These are phyloP conservation scores for Sclerotinia borealis DNA, from an alignment of 2,329 filamentous ascomycete genomes.

Conservation along the genomic window DNA sequence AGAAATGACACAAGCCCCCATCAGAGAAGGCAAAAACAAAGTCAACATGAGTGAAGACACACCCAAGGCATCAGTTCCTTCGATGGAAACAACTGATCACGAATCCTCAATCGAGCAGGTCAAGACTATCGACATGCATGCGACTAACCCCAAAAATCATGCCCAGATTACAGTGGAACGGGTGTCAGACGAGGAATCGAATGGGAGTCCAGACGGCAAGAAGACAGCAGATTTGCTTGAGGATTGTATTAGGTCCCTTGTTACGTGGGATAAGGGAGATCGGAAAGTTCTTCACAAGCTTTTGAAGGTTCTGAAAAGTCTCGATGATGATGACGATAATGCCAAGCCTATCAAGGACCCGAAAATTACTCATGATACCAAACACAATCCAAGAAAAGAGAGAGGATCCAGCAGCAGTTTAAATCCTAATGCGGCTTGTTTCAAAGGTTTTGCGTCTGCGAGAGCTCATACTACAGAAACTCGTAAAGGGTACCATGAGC, in stretches of 20 bases:
- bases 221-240: conserved; percentile 4
- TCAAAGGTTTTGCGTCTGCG: conserved; percentile 7
- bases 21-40: neutral
- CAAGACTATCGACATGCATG: neutral
- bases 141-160: neutral
- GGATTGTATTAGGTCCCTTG: conserved; percentile 16
- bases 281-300: conserved; percentile 18
- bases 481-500: neutral
- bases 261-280: conserved; percentile 19
- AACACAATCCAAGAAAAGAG: neutral
- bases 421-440: conserved; percentile 21
- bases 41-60: neutral
- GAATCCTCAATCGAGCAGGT: neutral
- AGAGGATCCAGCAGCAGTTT: conserved; percentile 7
- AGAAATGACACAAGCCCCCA: neutral
- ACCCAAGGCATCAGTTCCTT: neutral
- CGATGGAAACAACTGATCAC: neutral
- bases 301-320: conserved; percentile 20
- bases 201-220: neutral
- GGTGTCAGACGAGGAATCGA: neutral
- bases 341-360: neutral
- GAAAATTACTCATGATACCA: neutral
- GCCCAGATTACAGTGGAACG: neutral
- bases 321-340: conserved; percentile 7
- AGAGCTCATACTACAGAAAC: conserved; percentile 9